A percentile compares a stretch with the other conserved stretches of the same genome.
Conservation (phyloP, 202 grass and related monocot genomes). For the Hordeum pubiflorum region DNA sequence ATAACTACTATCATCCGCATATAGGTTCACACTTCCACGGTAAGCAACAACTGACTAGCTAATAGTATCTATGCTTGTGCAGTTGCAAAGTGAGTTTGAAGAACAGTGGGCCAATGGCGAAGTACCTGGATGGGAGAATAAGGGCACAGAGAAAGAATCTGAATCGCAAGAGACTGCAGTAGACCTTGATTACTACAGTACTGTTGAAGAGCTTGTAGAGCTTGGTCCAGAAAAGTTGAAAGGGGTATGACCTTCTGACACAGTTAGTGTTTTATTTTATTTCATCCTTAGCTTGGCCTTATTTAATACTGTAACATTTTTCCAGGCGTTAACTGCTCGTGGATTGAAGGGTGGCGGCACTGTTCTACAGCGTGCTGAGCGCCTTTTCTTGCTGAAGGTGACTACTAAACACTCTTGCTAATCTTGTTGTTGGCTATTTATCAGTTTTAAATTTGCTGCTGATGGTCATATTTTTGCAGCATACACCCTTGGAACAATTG, state of each 20-base stretch:
- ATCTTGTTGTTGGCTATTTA: neutral
- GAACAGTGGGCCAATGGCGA: constrained; percentile 60
- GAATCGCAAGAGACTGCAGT: constrained; percentile 44
- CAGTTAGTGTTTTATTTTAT: neutral
- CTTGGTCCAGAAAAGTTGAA: constrained; percentile 85
- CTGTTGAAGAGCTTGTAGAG: constrained; percentile 85
- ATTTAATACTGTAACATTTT: neutral
- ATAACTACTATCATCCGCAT: neutral
- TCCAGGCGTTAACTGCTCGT: constrained; percentile 67
- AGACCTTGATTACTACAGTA: constrained; percentile 86
- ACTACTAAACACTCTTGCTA: neutral
- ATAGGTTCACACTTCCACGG: neutral
- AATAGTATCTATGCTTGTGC: neutral
- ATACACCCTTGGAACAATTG: constrained; percentile 66
- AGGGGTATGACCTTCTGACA: constrained; percentile 47
- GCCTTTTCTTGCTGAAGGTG: constrained; percentile 90
- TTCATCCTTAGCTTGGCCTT: neutral
- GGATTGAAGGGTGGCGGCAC: constrained; percentile 90
- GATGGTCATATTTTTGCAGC: constrained; percentile 32
- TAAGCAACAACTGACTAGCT: neutral
- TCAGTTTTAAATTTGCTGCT: neutral
- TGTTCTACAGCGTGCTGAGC: constrained; percentile 72
- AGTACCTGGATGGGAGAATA: constrained; percentile 69
- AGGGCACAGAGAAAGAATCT: constrained; percentile 34
- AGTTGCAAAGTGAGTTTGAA: constrained; percentile 87